These are phyloP conservation scores for Pseudotsuga menziesii DNA, from an alignment of 75 land plant genomes.

Conservation along the genomic window DNA sequence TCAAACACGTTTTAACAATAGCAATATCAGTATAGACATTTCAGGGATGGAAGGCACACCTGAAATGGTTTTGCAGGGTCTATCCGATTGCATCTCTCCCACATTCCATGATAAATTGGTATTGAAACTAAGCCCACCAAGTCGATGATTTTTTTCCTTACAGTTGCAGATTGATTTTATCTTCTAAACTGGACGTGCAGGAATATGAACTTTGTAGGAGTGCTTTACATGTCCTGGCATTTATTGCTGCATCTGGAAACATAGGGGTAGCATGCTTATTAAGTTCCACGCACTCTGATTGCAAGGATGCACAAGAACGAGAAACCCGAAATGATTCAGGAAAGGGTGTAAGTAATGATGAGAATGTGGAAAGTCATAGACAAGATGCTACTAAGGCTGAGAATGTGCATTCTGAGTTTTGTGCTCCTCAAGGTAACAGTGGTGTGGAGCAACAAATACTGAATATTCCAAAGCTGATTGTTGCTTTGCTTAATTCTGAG, in stretches of 20 bases:
- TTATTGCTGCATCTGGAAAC: conserved; percentile 14
- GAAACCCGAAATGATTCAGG: not conserved
- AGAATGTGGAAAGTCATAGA: not conserved
- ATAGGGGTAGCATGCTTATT: conserved; percentile 10
- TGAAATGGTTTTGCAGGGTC: conserved; percentile 10
- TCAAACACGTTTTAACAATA: not conserved
- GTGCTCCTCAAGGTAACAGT: not conserved
- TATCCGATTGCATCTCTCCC: conserved; percentile 1
- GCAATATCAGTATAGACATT: not conserved
- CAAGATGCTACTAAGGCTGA: not conserved
- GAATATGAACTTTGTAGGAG: conserved; percentile 6
- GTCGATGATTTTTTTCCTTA: not conserved
- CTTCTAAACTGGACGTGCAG: not conserved
- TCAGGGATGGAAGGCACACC: conserved; percentile 9
- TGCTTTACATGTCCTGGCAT: conserved; percentile 11
- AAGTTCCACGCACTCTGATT: not conserved
- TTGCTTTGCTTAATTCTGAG: conserved; percentile 4
- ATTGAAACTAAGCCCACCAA: not conserved
- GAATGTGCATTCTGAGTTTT: not conserved
- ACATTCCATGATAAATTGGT: not conserved
- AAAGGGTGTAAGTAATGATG: not conserved
- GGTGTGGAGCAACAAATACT: not conserved
- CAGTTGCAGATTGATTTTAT: not conserved
- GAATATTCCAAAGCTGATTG: not conserved
- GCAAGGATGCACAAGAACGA: conserved; percentile 1